Evolutionary conservation across 2,329 filamentous ascomycete genomes (phyloP).

Genomic region (Helicocarpus griseus): DNA sequence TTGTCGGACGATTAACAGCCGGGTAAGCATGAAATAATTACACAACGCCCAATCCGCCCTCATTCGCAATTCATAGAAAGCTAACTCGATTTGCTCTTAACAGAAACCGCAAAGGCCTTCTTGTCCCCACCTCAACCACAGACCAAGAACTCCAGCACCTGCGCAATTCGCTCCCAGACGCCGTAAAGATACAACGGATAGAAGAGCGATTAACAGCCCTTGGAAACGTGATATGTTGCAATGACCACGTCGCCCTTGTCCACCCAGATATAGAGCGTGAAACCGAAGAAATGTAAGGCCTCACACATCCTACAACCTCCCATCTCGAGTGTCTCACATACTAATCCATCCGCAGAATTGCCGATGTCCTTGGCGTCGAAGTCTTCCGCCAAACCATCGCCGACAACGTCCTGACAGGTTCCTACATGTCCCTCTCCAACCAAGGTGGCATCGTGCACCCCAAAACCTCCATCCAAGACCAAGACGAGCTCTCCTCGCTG

Average conservation of each 20-base stretch:
- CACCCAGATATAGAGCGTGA: constrained; percentile 96
- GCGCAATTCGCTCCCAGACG: constrained; percentile 85
- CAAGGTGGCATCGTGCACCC: constrained; percentile 94
- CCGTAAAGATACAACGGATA: constrained; percentile 90
- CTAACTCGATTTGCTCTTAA: not conserved
- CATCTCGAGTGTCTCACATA: not conserved
- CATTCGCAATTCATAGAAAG: not conserved
- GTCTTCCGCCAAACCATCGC: constrained; percentile 74
- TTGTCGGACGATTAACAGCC: constrained; percentile 89
- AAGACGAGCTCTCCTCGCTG: constrained; percentile 89
- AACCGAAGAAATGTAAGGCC: constrained; percentile 74
- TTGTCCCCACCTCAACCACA: constrained; percentile 90
- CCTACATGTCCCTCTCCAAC: constrained; percentile 94
- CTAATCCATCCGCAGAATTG: constrained; percentile 44
- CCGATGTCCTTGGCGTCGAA: constrained; percentile 66
- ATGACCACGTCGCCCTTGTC: constrained; percentile 93
- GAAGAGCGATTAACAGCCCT: constrained; percentile 93
- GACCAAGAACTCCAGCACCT: constrained; percentile 98
- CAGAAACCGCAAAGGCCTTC: constrained; percentile 89
- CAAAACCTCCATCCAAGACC: constrained; percentile 93
- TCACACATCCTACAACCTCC: not conserved
- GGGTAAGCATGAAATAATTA: constrained; percentile 48
- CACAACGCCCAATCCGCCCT: not conserved
- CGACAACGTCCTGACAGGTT: constrained; percentile 92
- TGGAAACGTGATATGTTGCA: constrained; percentile 92